phyloP scores from a whole-genome alignment of 108 stramenopile species.

The Skeletonema grethae region DNA sequence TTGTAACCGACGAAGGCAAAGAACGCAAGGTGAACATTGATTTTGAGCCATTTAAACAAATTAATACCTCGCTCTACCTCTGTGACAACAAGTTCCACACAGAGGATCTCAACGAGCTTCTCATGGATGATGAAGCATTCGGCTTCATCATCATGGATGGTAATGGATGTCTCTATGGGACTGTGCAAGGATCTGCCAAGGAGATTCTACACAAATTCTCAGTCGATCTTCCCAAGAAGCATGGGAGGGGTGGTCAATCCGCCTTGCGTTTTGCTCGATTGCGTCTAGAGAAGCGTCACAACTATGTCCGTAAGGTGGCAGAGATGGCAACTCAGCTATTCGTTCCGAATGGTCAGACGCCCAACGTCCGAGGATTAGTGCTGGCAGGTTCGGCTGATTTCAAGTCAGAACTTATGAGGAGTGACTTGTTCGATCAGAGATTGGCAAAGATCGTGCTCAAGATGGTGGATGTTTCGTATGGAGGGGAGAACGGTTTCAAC shows the following conservation, averaged over 20 bases:
- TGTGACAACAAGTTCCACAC: conserved; percentile 99
- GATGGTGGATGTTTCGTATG: conserved; percentile 98
- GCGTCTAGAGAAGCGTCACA: conserved; percentile 98
- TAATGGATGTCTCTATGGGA: conserved; percentile 97
- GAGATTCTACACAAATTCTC: conserved; percentile 97
- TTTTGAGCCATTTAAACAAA: conserved; percentile 98
- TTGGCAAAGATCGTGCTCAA: conserved; percentile 95
- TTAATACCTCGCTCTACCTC: conserved; percentile 98
- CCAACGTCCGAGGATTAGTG: conserved; percentile 96
- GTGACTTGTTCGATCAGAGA: conserved; percentile 95
- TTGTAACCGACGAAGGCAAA: conserved; percentile 99
- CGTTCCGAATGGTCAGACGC: conserved; percentile 94
- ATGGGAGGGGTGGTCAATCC: conserved; percentile 98
- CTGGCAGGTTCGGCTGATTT: conserved; percentile 99
- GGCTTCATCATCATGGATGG: conserved; percentile 99
- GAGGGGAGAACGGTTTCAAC: conserved; percentile 98
- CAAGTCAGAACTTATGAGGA: conserved; percentile 93
- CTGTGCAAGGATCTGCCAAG: conserved; percentile 91
- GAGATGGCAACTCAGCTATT: conserved; percentile 97
- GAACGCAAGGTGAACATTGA: conserved; percentile 97
- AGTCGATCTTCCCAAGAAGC: conserved; percentile 99
- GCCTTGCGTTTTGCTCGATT: conserved; percentile 99
- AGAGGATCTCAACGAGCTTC: conserved; percentile 96
- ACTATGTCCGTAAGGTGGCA: conserved; percentile 98
- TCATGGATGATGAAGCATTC: conserved; percentile 98